Percentiles rank a stretch among this genome's conserved stretches.
Evolutionary conservation across 139 green algal species (phyloP).

Genomic region (Auxenochlorella pyrenoidosa): DNA sequence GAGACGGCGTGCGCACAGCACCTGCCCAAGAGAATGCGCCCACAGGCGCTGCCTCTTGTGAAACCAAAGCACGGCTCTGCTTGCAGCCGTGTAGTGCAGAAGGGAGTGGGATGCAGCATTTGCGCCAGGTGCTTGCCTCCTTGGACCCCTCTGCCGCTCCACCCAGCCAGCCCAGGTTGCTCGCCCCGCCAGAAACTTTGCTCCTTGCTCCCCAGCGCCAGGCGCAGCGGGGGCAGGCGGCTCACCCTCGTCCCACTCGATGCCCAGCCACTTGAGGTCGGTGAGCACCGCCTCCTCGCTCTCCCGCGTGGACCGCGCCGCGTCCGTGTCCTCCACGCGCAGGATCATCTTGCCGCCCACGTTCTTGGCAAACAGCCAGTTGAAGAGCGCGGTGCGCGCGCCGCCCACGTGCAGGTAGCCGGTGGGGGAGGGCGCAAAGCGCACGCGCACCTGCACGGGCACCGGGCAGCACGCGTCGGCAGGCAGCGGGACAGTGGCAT

Average conservation of each 20-base stretch:
- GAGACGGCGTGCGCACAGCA: too few species aligned
- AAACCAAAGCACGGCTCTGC: too few species aligned
- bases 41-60: too few species aligned
- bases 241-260: constrained; percentile 96
- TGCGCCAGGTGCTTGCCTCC: too few species aligned
- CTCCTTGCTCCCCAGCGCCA: too few species aligned
- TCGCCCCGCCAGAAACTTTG: too few species aligned
- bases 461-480: not conserved
- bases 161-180: too few species aligned
- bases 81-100: too few species aligned
- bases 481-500: not conserved
- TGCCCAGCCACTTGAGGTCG: constrained; percentile 96
- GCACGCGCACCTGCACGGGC: constrained; percentile 66
- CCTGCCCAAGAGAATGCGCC: too few species aligned
- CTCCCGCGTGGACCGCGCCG: constrained; percentile 89
- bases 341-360: constrained; percentile 94
- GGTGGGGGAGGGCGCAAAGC: constrained; percentile 98
- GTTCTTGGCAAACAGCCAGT: constrained; percentile 96
- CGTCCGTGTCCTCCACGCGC: constrained; percentile 98
- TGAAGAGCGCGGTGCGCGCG: constrained; percentile 97
- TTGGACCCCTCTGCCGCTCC: too few species aligned
- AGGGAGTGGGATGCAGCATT: too few species aligned
- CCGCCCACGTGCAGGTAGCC: constrained; percentile 98
- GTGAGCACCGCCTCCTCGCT: constrained; percentile 90
- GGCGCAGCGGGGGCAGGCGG: too few species aligned